phyloP scores from a whole-genome alignment of 164 flowering plant species.

The Berberis vulgaris region DNA sequence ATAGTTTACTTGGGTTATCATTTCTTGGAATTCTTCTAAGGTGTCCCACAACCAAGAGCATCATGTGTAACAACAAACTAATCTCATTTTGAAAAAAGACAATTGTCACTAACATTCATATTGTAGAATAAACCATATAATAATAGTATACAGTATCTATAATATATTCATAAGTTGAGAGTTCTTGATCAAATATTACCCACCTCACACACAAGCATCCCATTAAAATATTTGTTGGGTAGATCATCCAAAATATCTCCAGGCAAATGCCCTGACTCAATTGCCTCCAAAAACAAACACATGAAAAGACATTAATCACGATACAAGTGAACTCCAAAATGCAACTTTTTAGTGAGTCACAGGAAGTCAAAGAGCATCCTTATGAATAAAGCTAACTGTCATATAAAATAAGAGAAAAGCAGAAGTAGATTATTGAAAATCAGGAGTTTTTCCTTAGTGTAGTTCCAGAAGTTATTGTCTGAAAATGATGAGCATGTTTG shows the following conservation, averaged over 20 bases:
- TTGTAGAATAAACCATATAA: no score
- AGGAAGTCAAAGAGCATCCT: no score
- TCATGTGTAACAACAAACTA: background rate
- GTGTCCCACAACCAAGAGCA: background rate
- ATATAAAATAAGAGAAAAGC: no score
- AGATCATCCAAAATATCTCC: conserved; percentile 80
- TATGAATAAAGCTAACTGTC: no score
- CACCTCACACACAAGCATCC: conserved; percentile 81
- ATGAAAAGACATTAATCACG: conserved; percentile 3
- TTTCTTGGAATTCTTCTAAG: background rate
- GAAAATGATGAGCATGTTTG: background rate
- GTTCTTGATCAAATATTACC: conserved; percentile 14
- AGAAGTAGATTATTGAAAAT: no score
- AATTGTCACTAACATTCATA: no score
- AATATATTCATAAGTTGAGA: background rate
- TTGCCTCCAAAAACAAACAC: conserved; percentile 54
- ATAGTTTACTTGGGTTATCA: background rate
- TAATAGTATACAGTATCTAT: background rate
- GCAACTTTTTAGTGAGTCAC: no score
- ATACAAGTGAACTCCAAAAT: background rate
- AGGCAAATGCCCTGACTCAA: conserved; percentile 86
- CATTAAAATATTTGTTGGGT: conserved; percentile 77
- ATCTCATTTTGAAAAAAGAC: no score
- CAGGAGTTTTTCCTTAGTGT: no score
- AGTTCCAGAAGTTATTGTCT: no score